phyloP scores from a whole-genome alignment of 2,329 filamentous ascomycete genomes.

The Cladosporium sp. region DNA sequence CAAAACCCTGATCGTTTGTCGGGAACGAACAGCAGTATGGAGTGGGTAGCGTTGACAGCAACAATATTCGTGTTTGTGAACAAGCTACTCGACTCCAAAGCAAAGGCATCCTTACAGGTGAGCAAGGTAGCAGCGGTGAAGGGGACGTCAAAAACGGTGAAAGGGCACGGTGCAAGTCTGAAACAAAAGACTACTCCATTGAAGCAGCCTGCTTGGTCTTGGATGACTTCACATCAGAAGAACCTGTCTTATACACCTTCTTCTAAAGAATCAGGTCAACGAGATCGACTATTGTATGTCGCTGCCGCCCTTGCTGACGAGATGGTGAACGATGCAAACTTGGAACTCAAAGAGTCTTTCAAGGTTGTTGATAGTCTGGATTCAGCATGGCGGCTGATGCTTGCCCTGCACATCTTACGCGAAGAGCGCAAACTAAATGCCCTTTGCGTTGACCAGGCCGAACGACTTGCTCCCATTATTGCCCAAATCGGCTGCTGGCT shows the following conservation, averaged over 20 bases:
- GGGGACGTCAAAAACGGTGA: neutral
- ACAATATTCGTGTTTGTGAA: constrained; percentile 43
- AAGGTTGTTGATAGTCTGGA: constrained; percentile 3
- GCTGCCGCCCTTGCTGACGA: constrained; percentile 32
- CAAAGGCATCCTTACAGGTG: constrained; percentile 29
- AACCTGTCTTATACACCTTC: neutral
- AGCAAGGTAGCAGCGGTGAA: constrained; percentile 28
- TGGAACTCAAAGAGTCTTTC: neutral
- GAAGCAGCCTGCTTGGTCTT: constrained; percentile 27
- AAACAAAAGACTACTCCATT: neutral
- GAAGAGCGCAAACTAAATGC: constrained; percentile 79
- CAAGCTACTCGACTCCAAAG: constrained; percentile 30
- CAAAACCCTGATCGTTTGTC: constrained; percentile 20
- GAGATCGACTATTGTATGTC: constrained; percentile 30
- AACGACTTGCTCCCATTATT: constrained; percentile 67
- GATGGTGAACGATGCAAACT: constrained; percentile 12
- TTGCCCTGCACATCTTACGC: constrained; percentile 77
- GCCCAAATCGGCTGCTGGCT: constrained; percentile 83
- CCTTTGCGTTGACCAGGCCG: neutral
- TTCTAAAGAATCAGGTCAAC: constrained; percentile 18
- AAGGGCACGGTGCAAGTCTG: neutral
- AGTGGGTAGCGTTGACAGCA: constrained; percentile 43
- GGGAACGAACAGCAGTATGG: constrained; percentile 23
- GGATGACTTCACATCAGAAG: constrained; percentile 20
- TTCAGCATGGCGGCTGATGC: constrained; percentile 44